Evolutionary conservation across 176 grass and related monocot species (phyloP).

Genomic region (Carex scoparia): DNA sequence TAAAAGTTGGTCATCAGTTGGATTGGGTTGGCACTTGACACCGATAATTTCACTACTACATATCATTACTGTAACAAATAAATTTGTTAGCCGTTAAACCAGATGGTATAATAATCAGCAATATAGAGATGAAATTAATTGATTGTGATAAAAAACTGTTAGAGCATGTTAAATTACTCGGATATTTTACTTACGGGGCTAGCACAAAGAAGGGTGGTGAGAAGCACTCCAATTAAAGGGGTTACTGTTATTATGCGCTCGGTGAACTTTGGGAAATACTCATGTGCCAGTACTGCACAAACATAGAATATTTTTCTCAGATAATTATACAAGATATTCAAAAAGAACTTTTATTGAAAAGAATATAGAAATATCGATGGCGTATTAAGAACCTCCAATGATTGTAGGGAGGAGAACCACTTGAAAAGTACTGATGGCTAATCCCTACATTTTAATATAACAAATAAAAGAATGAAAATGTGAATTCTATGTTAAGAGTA

Average conservation of each 20-base stretch:
- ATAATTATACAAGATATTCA: not conserved
- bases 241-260: conserved; percentile 68
- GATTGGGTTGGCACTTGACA: not conserved
- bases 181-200: conserved; percentile 63
- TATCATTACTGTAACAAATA: not conserved
- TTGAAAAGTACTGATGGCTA: conserved; percentile 98
- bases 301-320: conserved; percentile 9
- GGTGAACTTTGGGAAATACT: conserved; percentile 87
- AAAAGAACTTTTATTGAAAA: not conserved
- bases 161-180: conserved; percentile 1
- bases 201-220: conserved; percentile 94
- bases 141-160: not conserved
- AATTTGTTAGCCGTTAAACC: not conserved
- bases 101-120: not conserved
- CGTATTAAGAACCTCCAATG: conserved; percentile 57
- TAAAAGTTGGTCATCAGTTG: not conserved
- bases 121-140: not conserved
- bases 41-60: not conserved
- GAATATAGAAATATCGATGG: conserved; percentile 22
- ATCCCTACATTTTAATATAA: conserved; percentile 45
- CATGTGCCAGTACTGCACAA: conserved; percentile 73
- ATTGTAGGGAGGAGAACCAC: conserved; percentile 87
- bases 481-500: not conserved
- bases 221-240: conserved; percentile 78
- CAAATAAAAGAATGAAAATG: not conserved